Evolutionary conservation across 2,329 filamentous ascomycete genomes (phyloP), one percentile per base, ranked within the genome.

Genomic region (Colletotrichum aenigma): DNA sequence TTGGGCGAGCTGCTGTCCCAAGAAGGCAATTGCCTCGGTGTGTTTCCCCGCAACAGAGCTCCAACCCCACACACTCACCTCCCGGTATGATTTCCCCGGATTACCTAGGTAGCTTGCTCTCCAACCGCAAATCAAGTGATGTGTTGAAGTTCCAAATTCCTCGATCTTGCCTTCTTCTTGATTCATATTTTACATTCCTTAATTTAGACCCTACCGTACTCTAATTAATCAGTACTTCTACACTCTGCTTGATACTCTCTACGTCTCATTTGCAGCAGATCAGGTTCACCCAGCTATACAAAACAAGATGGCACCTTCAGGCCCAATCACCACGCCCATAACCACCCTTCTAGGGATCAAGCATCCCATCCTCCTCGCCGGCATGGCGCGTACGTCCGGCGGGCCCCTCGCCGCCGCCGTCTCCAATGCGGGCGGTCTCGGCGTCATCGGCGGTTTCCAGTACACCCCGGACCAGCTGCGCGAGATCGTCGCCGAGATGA

Each of bases 301-400:
- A 64, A 24, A 16, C 48, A 82, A 68, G 43, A 89, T 89, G 86
- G 82, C 86, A 70, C 79, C 85, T 24, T 73, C 82, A 62, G 88
- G 88, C 62, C 88, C 92, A 75, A 93, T 97, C 80, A 91, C 91
- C 74, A 97, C 95, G 13, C 94, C 95, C 3, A 90, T 98, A 48
- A 96, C 94, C 78, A 88, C 88, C 70, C 92, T 98, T 67, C 91
- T 98, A 68, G 91, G 92, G 28, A 98, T 98, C 85, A 88, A 93
- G 79, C 96, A 98, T 86, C 96, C 96, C 55, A 93, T 98, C 84
- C 88, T 98, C 79, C 94, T 98, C 24, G 96, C 96, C 38, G 96
- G 96, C 81, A 98, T 98, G 96, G 96, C 96, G 3, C 92, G 94
- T 77, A 95, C 94, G 12, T 96, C 94, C 0, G 93, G 94, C 75